Base-by-base conservation (phyloP, 1,139 yeast genomes). In the Yamadazyma buinensis region DNA sequence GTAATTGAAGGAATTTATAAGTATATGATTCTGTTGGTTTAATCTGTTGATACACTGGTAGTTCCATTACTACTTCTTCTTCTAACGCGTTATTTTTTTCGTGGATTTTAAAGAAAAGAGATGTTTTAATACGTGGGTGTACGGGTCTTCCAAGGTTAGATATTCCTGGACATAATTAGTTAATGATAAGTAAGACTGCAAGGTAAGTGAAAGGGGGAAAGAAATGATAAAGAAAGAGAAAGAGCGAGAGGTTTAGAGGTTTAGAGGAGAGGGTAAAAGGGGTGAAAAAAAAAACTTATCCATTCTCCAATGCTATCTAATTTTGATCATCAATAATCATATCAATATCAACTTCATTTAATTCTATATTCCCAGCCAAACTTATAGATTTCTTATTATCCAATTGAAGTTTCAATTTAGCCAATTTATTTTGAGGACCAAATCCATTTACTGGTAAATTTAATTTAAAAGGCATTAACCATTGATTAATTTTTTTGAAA, bases 361-460 rank as follows among this genome's bases (percentile, higher is more conserved):
- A 65, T 44, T 77, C 77, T 30, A 83, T 83, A 46, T 75, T 70
- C 33, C 84, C 80, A 29, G 84, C 73, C 51, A 80, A 73, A 43
- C 80, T 75, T 34, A 75, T 62, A 40, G 68, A 64, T 42, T 60
- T 62, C 42, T 68, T 64, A 48, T 69, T 67, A 38, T 65, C 70
- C 40, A 61, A 64, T 36, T 63, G 63, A 43, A 67, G 55, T 39
- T 70, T 67, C 41, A 75, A 49, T 49, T 72, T 70, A 42, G 75
- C 73, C 50, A 76, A 65, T 52, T 74, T 75, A 37, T 75, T 71
- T 47, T 71, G 70, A 10, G 81, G 77, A 32, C 83, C 81, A 77
- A 83, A 82, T 18, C 94, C 94, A 39, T 75, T 69, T 31, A 81
- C 77, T 28, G 87, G 92, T 31, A 80, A 72, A 45, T 73, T 80